These are phyloP conservation scores for Komagataella populi DNA, from an alignment of 805 yeast species.

Conservation along the genomic window DNA sequence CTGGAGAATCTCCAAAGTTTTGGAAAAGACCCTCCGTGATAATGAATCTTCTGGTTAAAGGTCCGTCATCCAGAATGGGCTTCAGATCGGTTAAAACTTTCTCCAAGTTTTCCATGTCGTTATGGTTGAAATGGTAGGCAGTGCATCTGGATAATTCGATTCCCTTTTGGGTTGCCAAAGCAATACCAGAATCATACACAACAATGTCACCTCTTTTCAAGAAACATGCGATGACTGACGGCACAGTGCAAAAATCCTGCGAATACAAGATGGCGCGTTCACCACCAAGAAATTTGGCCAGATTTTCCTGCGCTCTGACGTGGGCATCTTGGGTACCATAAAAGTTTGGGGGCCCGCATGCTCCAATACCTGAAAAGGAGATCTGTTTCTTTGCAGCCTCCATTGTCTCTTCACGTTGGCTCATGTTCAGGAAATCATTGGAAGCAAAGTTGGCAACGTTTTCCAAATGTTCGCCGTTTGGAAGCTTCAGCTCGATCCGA, in stretches of 20 bases:
- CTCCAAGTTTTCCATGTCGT: slow-evolving; percentile 76
- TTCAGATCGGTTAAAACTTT: slow-evolving; percentile 46
- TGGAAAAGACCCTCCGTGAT: slow-evolving; percentile 85
- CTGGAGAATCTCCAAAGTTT: slow-evolving; percentile 68
- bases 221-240: slow-evolving; percentile 86
- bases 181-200: slow-evolving; percentile 72
- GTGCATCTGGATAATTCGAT: slow-evolving; percentile 76
- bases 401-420: slow-evolving; percentile 30
- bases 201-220: slow-evolving; percentile 90
- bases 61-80: slow-evolving; percentile 51
- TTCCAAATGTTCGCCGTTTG: slow-evolving; percentile 10
- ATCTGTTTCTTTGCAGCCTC: slow-evolving; percentile 45
- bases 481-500: slow-evolving; percentile 17
- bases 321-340: slow-evolving; percentile 94
- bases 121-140: slow-evolving; percentile 74
- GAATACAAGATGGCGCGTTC: slow-evolving; percentile 80
- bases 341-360: slow-evolving; percentile 97
- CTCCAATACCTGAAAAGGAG: slow-evolving; percentile 79
- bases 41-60: slow-evolving; percentile 80
- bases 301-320: slow-evolving; percentile 58
- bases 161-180: slow-evolving; percentile 77
- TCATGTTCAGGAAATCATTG: slow-evolving; percentile 57
- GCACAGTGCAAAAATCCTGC: slow-evolving; percentile 79
- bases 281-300: slow-evolving; percentile 64
- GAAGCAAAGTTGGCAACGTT: slow-evolving; percentile 56